phyloP scores from a whole-genome alignment of 1,284 basidiomycete genomes.

The Amylostereum chailletii region DNA sequence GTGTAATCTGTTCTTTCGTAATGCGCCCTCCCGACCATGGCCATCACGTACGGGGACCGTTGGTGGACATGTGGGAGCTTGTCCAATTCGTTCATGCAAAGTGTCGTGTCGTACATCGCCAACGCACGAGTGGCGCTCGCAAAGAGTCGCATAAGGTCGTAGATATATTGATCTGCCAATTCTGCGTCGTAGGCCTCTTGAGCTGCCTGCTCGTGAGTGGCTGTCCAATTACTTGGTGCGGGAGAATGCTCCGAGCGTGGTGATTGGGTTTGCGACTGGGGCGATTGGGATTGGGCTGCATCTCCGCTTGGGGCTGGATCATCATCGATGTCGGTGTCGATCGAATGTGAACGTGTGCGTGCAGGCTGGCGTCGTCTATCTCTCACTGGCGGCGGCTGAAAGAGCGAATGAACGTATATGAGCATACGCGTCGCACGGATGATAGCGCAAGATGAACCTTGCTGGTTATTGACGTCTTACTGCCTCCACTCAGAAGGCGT shows the following conservation, averaged over 20 bases:
- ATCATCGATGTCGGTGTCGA: conserved; percentile 64
- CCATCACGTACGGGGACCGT: conserved; percentile 67
- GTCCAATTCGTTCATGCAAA: conserved; percentile 69
- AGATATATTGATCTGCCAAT: conserved; percentile 75
- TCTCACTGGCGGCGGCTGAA: conserved; percentile 29
- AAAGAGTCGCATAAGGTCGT: conserved; percentile 74
- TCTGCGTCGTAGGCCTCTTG: conserved; percentile 65
- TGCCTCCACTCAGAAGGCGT: conserved; percentile 47
- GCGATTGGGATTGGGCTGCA: conserved; percentile 49
- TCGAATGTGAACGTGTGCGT: conserved; percentile 45
- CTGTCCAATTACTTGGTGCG: conserved; percentile 46
- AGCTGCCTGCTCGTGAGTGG: conserved; percentile 53
- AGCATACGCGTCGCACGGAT: conserved; percentile 1
- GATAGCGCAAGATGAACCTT: conserved; percentile 21
- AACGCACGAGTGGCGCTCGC: conserved; percentile 69
- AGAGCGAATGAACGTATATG: background rate
- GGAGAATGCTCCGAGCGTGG: conserved; percentile 54
- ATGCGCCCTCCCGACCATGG: conserved; percentile 76
- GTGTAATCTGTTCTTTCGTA: conserved; percentile 85
- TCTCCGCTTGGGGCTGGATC: conserved; percentile 36
- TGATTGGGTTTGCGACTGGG: conserved; percentile 48
- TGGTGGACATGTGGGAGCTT: conserved; percentile 71
- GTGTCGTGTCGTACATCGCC: conserved; percentile 67
- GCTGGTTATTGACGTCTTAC: conserved; percentile 33
- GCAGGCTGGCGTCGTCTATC: conserved; percentile 48